Percentiles rank a stretch among this genome's conserved stretches.
These are phyloP conservation scores for Dispira simplex DNA, from an alignment of 192 early-diverging fungal species.

Conservation along the genomic window DNA sequence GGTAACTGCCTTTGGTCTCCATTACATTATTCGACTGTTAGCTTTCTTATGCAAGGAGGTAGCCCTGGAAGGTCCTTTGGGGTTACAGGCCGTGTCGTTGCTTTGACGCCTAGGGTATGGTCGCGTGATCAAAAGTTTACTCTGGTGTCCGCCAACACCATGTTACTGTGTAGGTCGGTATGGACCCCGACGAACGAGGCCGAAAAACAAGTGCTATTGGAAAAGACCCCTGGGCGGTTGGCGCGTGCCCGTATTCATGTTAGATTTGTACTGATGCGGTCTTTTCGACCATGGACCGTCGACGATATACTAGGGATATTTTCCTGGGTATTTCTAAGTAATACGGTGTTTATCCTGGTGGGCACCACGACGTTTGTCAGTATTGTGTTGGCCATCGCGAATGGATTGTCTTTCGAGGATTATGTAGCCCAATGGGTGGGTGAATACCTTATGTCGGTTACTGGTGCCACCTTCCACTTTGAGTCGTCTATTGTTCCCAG, in stretches of 20 bases:
- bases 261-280: conserved; percentile 41
- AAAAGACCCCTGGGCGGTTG: conserved; percentile 37
- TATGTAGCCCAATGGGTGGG: conserved; percentile 66
- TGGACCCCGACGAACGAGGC: neutral
- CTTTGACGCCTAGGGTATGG: too few species aligned
- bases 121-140: too few species aligned
- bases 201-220: conserved; percentile 31
- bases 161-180: neutral
- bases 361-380: conserved; percentile 85
- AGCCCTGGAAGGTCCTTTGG: too few species aligned
- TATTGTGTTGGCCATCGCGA: conserved; percentile 57
- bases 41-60: too few species aligned
- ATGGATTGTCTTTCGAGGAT: conserved; percentile 74
- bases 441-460: conserved; percentile 58
- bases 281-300: conserved; percentile 56
- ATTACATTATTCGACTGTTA: too few species aligned
- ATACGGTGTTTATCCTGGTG: conserved; percentile 67
- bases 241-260: conserved; percentile 41
- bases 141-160: neutral
- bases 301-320: conserved; percentile 84
- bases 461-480: conserved; percentile 72
- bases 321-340: conserved; percentile 77
- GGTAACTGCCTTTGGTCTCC: too few species aligned
- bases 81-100: too few species aligned
- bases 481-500: conserved; percentile 84